Base-by-base conservation (phyloP, 495 filamentous ascomycete species). In the Neurospora sp. region DNA sequence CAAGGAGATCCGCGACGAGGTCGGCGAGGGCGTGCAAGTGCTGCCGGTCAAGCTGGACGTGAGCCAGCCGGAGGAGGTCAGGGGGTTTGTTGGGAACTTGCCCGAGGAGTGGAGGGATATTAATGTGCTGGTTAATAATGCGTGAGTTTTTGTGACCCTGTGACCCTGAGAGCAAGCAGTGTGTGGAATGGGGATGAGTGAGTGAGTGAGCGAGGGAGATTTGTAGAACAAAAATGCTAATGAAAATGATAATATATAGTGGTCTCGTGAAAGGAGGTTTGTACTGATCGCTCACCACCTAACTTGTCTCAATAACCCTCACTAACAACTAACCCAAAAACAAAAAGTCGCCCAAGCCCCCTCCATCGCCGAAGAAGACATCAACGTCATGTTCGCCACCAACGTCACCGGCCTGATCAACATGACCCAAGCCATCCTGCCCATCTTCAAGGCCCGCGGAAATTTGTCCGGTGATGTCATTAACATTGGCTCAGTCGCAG, bases 321-420 rank as follows among this genome's bases (percentile, higher is more conserved):
- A 27, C 22, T 27, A 27, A 27, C 22, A 27, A 27, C 22, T 27
- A 27, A 27, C 22, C 22, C 27, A 31, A 31, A 31, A 16, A 4
- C 22, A 27, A 42, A 39, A 39, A 78, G 88, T 97, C 68, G 96
- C 92, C 27, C 90, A 93, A 80, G 93, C 94, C 2, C 94, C 94
- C 71, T 86, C 92, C 68, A 98, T 99, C 78, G 85, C 82, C 39
- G 86, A 92, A 77, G 90, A 91, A 73, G 95, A 99, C 85, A 91
- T 98, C 74, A 86, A 91, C 76, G 78, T 89, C 81, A 97, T 98
- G 94, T 91, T 97, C 77, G 82, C 87, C 69, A 98, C 96, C 70
- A 99, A 99, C 82, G 94, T 98, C 69, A 94, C 89, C 4, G 96
- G 96, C 20, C 85, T 99, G 31, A 96, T 99, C 84, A 92, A 94